phyloP scores from a whole-genome alignment of 768 basidiomycete species.

The Pleurotus eryngii region DNA sequence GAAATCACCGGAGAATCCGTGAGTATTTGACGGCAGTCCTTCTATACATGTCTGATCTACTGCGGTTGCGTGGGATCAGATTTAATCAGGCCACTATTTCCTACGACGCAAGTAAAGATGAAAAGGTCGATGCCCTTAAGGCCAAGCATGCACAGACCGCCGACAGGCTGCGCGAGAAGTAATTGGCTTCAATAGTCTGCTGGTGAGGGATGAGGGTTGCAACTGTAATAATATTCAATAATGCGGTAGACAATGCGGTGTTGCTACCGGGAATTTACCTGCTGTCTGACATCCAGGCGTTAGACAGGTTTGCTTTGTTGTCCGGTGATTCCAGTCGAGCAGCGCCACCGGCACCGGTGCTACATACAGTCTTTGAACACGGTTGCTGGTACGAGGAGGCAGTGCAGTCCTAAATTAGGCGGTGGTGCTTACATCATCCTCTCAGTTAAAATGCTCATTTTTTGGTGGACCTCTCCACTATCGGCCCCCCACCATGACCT shows the following conservation, averaged over 20 bases:
- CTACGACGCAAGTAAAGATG: constrained; percentile 88
- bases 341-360: not conserved
- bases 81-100: constrained; percentile 80
- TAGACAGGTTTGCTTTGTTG: not conserved
- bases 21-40: constrained; percentile 24
- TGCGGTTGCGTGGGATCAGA: constrained; percentile 31
- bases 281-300: too few relatives aligned
- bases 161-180: constrained; percentile 54
- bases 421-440: not conserved
- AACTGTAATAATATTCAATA: not conserved
- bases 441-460: not conserved
- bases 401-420: not conserved
- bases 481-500: constrained; percentile 6
- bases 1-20: constrained; percentile 96
- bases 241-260: not conserved
- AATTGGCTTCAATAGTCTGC: too few relatives aligned
- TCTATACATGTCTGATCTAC: not conserved
- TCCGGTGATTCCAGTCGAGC: not conserved
- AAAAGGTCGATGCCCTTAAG: constrained; percentile 73
- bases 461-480: not conserved
- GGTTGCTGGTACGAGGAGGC: too few relatives aligned
- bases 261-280: too few relatives aligned
- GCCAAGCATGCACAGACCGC: constrained; percentile 63
- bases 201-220: too few relatives aligned
- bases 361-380: not conserved